Evolutionary conservation across 2,329 filamentous ascomycete genomes (phyloP).

Genomic region (Xylariaceae sp.): DNA sequence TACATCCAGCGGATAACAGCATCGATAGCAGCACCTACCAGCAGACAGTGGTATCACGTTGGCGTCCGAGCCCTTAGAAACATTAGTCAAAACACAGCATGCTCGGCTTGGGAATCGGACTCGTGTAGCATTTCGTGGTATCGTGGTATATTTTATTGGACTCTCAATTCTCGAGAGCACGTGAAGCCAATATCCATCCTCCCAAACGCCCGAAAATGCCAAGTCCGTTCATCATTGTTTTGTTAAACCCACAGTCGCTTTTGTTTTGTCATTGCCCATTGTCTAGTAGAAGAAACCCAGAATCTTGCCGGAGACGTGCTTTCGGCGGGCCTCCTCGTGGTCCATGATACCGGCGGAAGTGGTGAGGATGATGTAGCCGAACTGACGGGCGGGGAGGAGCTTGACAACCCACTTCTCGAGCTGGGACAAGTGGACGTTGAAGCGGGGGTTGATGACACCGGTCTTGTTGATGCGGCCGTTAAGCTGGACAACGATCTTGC

Average conservation of each 20-base stretch:
- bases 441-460: conserved; percentile 97
- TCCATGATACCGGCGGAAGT: conserved; percentile 99
- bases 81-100: too few species aligned
- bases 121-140: conserved; percentile 30
- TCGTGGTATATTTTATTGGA: conserved; percentile 29
- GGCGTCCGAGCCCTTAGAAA: too few species aligned
- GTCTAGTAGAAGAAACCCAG: conserved; percentile 98
- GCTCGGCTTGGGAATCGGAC: conserved; percentile 13
- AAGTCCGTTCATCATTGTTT: conserved; percentile 11
- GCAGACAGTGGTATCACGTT: too few species aligned
- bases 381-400: conserved; percentile 98
- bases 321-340: conserved; percentile 98
- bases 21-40: too few species aligned
- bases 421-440: conserved; percentile 97
- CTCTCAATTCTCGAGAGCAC: conserved; percentile 22
- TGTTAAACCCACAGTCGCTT: conserved; percentile 8
- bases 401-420: conserved; percentile 99
- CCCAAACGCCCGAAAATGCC: conserved; percentile 34
- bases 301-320: conserved; percentile 99
- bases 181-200: conserved; percentile 27
- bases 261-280: conserved; percentile 5
- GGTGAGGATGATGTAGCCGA: conserved; percentile 98
- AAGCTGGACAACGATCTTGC: conserved; percentile 99
- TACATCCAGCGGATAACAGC: too few species aligned
- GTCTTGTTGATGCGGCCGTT: conserved; percentile 99